phyloP scores from a whole-genome alignment of 352 stramenopile species.

The Phytophthora constricta region DNA sequence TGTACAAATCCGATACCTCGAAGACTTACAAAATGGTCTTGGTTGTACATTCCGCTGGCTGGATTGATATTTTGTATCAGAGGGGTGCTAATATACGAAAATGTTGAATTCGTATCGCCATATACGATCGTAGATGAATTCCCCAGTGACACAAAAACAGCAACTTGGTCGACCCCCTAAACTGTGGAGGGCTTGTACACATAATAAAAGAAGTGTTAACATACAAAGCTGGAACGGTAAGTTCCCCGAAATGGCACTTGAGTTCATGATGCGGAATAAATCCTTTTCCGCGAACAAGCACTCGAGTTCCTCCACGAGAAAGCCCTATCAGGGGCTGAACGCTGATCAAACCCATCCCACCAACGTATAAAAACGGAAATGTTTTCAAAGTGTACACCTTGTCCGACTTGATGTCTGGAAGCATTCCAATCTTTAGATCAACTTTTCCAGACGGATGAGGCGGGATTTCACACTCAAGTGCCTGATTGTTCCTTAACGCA shows the following conservation, averaged over 20 bases:
- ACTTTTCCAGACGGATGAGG: slow-evolving; percentile 29
- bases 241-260: slow-evolving; percentile 43
- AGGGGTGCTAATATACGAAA: slow-evolving; percentile 42
- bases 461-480: slow-evolving; percentile 37
- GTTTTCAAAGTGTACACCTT: slow-evolving; percentile 5
- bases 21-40: slow-evolving; percentile 23
- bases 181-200: slow-evolving; percentile 43
- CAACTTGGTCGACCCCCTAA: slow-evolving; percentile 18
- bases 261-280: slow-evolving; percentile 43
- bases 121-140: slow-evolving; percentile 10
- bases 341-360: slow-evolving; percentile 37
- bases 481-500: slow-evolving; percentile 5
- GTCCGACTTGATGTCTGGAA: background rate
- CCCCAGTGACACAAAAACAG: slow-evolving; percentile 37
- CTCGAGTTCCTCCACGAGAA: slow-evolving; percentile 34
- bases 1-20: slow-evolving; percentile 28
- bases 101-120: slow-evolving; percentile 18
- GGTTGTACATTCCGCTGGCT: slow-evolving; percentile 33
- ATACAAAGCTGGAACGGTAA: slow-evolving; percentile 24
- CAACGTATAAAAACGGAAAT: slow-evolving; percentile 49
- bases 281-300: slow-evolving; percentile 41
- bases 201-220: slow-evolving; percentile 36
- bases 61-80: slow-evolving; percentile 35
- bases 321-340: slow-evolving; percentile 32
- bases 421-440: slow-evolving; percentile 26